Conservation (phyloP, 2,329 filamentous ascomycete species). For the Paracamarosporium sp. region DNA sequence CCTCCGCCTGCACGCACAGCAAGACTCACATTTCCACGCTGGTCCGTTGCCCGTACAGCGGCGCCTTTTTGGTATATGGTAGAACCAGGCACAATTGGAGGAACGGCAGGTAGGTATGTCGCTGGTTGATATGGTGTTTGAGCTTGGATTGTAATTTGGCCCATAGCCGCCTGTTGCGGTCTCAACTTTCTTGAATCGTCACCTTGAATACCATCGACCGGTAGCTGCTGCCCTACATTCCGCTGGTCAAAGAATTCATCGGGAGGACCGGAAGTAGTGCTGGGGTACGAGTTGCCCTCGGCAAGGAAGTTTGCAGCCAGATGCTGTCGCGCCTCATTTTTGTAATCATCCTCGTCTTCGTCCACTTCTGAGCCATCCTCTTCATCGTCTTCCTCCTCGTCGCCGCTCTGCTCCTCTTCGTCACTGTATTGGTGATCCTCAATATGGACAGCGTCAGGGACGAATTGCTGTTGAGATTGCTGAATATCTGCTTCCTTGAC, state of each 20-base stretch:
- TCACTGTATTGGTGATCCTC: conserved; percentile 12
- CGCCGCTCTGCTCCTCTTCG: conserved; percentile 9
- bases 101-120: not conserved
- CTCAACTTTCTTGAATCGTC: conserved; percentile 9
- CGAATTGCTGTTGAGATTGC: conserved; percentile 6
- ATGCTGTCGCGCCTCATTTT: conserved; percentile 7
- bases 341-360: conserved; percentile 4
- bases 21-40: conserved; percentile 16
- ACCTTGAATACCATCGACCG: conserved; percentile 12
- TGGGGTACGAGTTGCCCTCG: conserved; percentile 46
- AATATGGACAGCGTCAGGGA: conserved; percentile 14
- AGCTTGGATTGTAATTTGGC: conserved; percentile 4
- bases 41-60: conserved; percentile 23
- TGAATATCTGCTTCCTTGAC: conserved; percentile 27
- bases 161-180: conserved; percentile 14
- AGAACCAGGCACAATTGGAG: not conserved
- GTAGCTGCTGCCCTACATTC: conserved; percentile 15
- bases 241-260: conserved; percentile 23
- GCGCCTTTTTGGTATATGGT: conserved; percentile 22
- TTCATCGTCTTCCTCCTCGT: conserved; percentile 15
- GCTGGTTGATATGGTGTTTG: conserved; percentile 15
- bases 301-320: conserved; percentile 9
- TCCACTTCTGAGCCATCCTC: conserved; percentile 14
- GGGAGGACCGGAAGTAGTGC: conserved; percentile 41
- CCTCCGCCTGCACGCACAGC: conserved; percentile 5